Base-by-base conservation (phyloP, 2,329 filamentous ascomycete species). In the Ceratocystiopsis brevicomis region DNA sequence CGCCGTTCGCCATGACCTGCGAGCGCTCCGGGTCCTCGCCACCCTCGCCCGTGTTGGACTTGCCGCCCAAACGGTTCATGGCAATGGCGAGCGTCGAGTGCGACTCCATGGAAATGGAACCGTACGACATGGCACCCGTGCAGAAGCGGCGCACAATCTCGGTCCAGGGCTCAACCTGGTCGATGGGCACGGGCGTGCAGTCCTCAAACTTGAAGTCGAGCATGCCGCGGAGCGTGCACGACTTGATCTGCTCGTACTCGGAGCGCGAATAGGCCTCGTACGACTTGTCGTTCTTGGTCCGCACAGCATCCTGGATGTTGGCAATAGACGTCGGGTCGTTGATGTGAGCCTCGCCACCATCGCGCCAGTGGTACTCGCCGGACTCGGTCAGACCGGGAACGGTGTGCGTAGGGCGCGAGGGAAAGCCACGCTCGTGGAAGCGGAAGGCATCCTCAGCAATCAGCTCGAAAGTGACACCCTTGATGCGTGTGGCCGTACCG, bases 81-180 rank as follows among this genome's bases (percentile, higher is more conserved):
- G 88, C 88, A 44, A 96, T 80, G 51, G 88, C 88, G 40, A 96
- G 68, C 13, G 88, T 95, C 16, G 88, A 94, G 66, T 96, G 88
- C 43, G 88, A 88, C 61, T 96, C 88, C 85, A 95, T 94, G 6
- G 88, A 95, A 55, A 96, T 96, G 37, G 88, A 95, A 40, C 88
- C 88, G 57, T 96, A 96, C 3, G 88, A 96, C 88, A 96, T 96
- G 53, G 88, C 88, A 58, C 88, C 88, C 36, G 88, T 95, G 54
- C 88, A 90, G 67, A 95, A 95, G 49, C 88, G 82, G 51, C 88
- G 82, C 39, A 95, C 88, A 53, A 96, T 95, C 55, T 95, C 87
- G 3, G 88, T 95, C 88, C 88, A 96, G 17, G 88, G 85, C 66
- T 96, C 88, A 46, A 96, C 88, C 61, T 95, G 87, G 53, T 95